phyloP scores from a whole-genome alignment of 495 filamentous ascomycete genomes.

The Aspergillus wentii region DNA sequence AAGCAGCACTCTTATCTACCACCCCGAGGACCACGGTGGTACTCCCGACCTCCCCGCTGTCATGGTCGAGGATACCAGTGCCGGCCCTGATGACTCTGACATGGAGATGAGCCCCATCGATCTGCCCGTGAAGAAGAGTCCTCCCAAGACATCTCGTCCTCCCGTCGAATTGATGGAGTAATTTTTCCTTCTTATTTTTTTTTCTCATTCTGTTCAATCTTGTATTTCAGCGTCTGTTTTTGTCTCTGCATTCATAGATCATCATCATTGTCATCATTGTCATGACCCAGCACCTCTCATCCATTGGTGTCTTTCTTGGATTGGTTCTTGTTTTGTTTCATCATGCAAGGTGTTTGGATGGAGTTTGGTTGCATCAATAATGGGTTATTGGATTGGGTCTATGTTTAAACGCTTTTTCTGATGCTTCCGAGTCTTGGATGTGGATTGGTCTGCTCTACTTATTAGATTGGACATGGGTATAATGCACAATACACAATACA shows the following conservation, averaged over 20 bases:
- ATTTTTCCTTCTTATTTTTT: slow-evolving; percentile 6
- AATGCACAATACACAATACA: too few species aligned
- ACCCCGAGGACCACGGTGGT: slow-evolving; percentile 68
- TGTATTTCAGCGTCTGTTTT: slow-evolving; percentile 11
- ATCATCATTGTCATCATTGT: slow-evolving; percentile 1
- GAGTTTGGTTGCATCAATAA: too few species aligned
- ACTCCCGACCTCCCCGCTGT: slow-evolving; percentile 82
- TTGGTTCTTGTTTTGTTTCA: slow-evolving; percentile 1
- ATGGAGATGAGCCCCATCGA: slow-evolving; percentile 39
- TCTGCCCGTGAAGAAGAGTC: slow-evolving; percentile 47
- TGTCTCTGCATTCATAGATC: slow-evolving; percentile 11
- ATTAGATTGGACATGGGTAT: too few species aligned
- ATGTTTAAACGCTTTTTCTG: too few species aligned
- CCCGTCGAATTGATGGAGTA: slow-evolving; percentile 85
- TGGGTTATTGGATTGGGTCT: slow-evolving; percentile 27
- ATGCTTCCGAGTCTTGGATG: too few species aligned
- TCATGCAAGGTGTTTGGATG: slow-evolving; percentile 3
- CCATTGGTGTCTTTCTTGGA: too few species aligned
- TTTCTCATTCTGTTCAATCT: slow-evolving; percentile 11
- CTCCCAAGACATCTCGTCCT: slow-evolving; percentile 74
- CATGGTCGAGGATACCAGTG: slow-evolving; percentile 82
- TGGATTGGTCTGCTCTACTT: too few species aligned
- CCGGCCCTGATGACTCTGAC: slow-evolving; percentile 41
- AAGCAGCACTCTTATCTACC: slow-evolving; percentile 68
- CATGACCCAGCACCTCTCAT: background rate